Evolutionary conservation across 2,329 filamentous ascomycete genomes (phyloP).

Genomic region (Cladosporium austrohemisphaericum): DNA sequence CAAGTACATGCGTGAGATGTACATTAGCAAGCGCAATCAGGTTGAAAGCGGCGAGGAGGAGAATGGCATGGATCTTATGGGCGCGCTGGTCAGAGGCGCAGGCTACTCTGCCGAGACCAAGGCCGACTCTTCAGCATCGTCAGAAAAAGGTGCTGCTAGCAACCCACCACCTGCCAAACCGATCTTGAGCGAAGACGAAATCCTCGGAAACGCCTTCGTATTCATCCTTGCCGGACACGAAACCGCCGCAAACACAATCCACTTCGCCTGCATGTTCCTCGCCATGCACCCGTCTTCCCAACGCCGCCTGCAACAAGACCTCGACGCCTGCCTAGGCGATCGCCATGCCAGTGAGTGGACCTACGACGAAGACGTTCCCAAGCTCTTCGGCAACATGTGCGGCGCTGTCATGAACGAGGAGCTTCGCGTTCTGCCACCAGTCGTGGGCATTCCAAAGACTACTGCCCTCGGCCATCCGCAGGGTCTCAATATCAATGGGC

Average conservation of each 20-base stretch:
- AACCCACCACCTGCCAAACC: constrained; percentile 35
- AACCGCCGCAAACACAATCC: constrained; percentile 70
- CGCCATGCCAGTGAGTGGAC: constrained; percentile 61
- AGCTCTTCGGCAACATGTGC: constrained; percentile 64
- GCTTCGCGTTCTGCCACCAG: constrained; percentile 67
- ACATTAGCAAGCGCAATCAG: constrained; percentile 57
- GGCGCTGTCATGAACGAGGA: constrained; percentile 77
- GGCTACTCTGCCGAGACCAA: constrained; percentile 28
- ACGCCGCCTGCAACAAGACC: constrained; percentile 62
- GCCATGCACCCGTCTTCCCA: constrained; percentile 64
- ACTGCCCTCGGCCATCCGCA: constrained; percentile 47
- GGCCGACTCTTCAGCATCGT: constrained; percentile 10
- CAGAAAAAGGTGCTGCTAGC: constrained; percentile 35
- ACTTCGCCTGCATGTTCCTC: constrained; percentile 66
- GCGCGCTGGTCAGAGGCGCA: constrained; percentile 49
- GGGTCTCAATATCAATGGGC: constrained; percentile 56
- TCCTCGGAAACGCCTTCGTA: constrained; percentile 66
- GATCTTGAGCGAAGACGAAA: constrained; percentile 58
- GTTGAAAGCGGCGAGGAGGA: constrained; percentile 36
- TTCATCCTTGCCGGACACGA: constrained; percentile 72
- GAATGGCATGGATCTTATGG: constrained; percentile 55
- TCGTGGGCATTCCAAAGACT: constrained; percentile 68
- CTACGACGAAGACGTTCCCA: constrained; percentile 64
- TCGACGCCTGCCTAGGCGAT: constrained; percentile 62
- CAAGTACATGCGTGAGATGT: constrained; percentile 66